A percentile compares a stretch with the other conserved stretches of the same genome.
These are phyloP conservation scores for Exophiala calicioides DNA, from an alignment of 2,329 filamentous ascomycete species.

Conservation along the genomic window DNA sequence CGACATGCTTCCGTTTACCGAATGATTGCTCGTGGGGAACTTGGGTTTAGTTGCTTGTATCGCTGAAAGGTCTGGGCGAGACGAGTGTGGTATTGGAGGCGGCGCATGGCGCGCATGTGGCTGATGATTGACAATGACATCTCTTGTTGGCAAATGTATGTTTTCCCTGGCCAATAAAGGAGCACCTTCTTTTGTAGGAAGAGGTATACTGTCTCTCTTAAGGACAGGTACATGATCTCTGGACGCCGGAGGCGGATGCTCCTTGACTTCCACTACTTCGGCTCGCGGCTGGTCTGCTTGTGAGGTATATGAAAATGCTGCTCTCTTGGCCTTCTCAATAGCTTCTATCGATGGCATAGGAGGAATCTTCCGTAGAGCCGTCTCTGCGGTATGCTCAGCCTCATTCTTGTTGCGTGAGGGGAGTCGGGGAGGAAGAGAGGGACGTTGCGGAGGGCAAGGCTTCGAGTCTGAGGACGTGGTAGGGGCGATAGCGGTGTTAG, in stretches of 20 bases:
- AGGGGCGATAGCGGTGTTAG: constrained; percentile 28
- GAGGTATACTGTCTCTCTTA: not conserved
- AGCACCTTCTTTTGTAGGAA: not conserved
- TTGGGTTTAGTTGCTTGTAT: constrained; percentile 56
- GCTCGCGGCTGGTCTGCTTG: constrained; percentile 21
- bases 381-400: constrained; percentile 22
- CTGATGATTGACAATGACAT: constrained; percentile 1
- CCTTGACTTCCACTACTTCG: constrained; percentile 23
- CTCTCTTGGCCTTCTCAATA: constrained; percentile 42
- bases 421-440: constrained; percentile 28
- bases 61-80: constrained; percentile 60
- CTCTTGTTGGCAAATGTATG: constrained; percentile 1
- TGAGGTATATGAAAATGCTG: constrained; percentile 45
- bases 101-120: constrained; percentile 28
- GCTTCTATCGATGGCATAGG: constrained; percentile 38
- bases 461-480: constrained; percentile 20
- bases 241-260: constrained; percentile 2
- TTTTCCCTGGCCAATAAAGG: constrained; percentile 2
- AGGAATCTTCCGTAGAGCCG: constrained; percentile 30
- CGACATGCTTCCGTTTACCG: constrained; percentile 25
- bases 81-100: constrained; percentile 56
- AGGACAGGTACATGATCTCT: constrained; percentile 2
- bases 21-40: constrained; percentile 1
- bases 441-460: constrained; percentile 19
- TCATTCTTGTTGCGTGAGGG: constrained; percentile 24